These are phyloP conservation scores for Monosporascus sp. DNA, from an alignment of 2,329 filamentous ascomycete genomes.

Conservation along the genomic window DNA sequence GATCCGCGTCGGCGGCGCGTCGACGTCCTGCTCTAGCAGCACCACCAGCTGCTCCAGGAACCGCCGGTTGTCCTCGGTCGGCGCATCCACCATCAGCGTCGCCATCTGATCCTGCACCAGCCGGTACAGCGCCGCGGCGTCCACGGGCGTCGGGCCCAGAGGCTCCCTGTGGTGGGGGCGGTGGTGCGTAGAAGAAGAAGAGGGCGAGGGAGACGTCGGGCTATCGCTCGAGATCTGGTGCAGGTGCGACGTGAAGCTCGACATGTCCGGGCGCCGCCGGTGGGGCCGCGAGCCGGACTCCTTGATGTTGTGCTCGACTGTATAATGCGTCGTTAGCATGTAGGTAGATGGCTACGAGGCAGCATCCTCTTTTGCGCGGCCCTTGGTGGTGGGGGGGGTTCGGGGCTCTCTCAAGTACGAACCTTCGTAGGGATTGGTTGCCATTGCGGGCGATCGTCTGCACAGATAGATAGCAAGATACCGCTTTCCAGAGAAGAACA, in stretches of 20 bases:
- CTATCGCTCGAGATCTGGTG: constrained; percentile 40
- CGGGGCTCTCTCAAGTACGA: constrained; percentile 2
- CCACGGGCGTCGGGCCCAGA: constrained; percentile 54
- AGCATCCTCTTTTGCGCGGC: neutral
- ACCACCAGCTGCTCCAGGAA: constrained; percentile 46
- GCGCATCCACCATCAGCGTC: constrained; percentile 43
- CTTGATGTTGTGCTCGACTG: constrained; percentile 62
- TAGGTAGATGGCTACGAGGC: neutral
- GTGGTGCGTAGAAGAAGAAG: neutral
- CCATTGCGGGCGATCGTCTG: constrained; percentile 17
- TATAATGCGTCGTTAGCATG: neutral
- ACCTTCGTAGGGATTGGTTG: constrained; percentile 29
- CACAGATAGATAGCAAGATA: too few relatives aligned
- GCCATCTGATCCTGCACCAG: constrained; percentile 55
- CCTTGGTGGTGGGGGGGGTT: neutral
- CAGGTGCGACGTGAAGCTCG: constrained; percentile 54
- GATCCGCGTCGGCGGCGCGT: constrained; percentile 45
- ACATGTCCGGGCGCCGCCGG: constrained; percentile 56
- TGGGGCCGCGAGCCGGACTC: constrained; percentile 32
- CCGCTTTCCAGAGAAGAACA: too few relatives aligned
- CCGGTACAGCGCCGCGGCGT: constrained; percentile 50
- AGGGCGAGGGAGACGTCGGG: constrained; percentile 20
- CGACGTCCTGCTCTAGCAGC: constrained; percentile 44
- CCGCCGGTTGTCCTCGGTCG: constrained; percentile 39
- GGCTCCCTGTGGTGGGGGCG: constrained; percentile 42